Evolutionary conservation across 1,139 yeast species (phyloP).

Genomic region (Groenewaldozyma sp.): DNA sequence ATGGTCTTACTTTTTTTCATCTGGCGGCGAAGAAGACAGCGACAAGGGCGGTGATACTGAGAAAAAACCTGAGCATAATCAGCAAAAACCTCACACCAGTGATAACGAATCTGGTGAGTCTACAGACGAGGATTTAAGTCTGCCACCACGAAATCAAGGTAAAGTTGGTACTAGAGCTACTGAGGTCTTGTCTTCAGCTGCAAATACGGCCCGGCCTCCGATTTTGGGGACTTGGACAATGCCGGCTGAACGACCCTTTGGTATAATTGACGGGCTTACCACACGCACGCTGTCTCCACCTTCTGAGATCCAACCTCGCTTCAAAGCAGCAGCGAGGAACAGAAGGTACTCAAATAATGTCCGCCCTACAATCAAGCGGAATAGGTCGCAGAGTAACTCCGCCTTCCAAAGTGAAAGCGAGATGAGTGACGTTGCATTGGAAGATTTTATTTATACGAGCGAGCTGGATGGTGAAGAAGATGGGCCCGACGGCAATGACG

Average conservation of each 20-base stretch:
- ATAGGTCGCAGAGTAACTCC: slow-evolving; percentile 10
- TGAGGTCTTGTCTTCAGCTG: slow-evolving; percentile 78
- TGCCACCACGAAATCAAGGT: slow-evolving; percentile 55
- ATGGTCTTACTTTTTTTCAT: slow-evolving; percentile 34
- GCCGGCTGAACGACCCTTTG: slow-evolving; percentile 68
- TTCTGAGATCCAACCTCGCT: slow-evolving; percentile 2
- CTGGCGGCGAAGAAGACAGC: slow-evolving; percentile 23
- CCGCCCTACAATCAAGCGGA: slow-evolving; percentile 14
- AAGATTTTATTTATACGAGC: slow-evolving; percentile 78
- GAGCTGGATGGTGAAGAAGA: slow-evolving; percentile 76
- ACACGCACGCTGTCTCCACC: slow-evolving; percentile 61
- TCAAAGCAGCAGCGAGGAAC: slow-evolving; percentile 8
- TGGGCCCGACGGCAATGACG: slow-evolving; percentile 23
- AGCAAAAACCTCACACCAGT: neutral
- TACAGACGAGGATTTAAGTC: slow-evolving; percentile 77
- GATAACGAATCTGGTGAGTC: slow-evolving; percentile 55
- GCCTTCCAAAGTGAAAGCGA: slow-evolving; percentile 30
- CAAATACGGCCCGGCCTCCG: slow-evolving; percentile 83
- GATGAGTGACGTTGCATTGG: slow-evolving; percentile 65
- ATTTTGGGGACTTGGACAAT: slow-evolving; percentile 89
- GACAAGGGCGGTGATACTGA: slow-evolving; percentile 13
- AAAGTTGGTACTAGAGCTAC: slow-evolving; percentile 72
- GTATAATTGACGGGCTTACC: slow-evolving; percentile 87
- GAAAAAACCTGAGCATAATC: neutral
- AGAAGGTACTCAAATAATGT: slow-evolving; percentile 16